phyloP scores from a whole-genome alignment of 2,329 filamentous ascomycete species.

The Onygena corvina region DNA sequence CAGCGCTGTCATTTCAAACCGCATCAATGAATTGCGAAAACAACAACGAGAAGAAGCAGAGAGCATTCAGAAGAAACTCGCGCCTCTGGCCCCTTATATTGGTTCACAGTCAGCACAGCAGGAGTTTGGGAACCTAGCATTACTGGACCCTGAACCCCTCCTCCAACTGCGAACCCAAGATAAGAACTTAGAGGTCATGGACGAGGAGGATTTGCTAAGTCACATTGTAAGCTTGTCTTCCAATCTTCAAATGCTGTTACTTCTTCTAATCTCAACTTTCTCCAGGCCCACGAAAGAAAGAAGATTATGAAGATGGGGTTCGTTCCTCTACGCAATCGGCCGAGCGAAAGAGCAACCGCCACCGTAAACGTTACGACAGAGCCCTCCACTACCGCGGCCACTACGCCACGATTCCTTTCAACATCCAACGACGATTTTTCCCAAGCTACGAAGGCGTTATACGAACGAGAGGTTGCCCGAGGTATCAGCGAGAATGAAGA shows the following conservation, averaged over 20 bases:
- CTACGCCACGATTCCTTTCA: conserved; percentile 57
- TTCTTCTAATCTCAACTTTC: neutral
- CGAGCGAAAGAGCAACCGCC: conserved; percentile 24
- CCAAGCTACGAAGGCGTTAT: conserved; percentile 73
- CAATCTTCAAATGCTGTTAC: neutral
- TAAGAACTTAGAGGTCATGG: conserved; percentile 46
- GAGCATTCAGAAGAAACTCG: conserved; percentile 42
- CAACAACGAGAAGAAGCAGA: conserved; percentile 57
- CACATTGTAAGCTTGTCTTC: conserved; percentile 35
- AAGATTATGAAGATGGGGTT: conserved; percentile 54
- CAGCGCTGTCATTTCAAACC: conserved; percentile 59
- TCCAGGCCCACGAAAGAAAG: conserved; percentile 43
- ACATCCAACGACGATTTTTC: conserved; percentile 67
- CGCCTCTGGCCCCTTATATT: conserved; percentile 34
- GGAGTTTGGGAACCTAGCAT: conserved; percentile 14
- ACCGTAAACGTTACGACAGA: conserved; percentile 26
- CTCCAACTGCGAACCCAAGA: conserved; percentile 54
- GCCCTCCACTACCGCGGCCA: conserved; percentile 33
- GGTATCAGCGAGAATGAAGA: conserved; percentile 91
- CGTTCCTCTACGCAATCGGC: conserved; percentile 47
- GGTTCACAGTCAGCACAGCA: neutral
- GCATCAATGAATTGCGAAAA: conserved; percentile 53
- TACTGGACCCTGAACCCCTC: conserved; percentile 53
- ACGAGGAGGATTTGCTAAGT: conserved; percentile 48
- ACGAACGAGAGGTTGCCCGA: conserved; percentile 82